Base-by-base conservation (phyloP, 2,329 filamentous ascomycete genomes). In the Ceratocystis cubensis region DNA sequence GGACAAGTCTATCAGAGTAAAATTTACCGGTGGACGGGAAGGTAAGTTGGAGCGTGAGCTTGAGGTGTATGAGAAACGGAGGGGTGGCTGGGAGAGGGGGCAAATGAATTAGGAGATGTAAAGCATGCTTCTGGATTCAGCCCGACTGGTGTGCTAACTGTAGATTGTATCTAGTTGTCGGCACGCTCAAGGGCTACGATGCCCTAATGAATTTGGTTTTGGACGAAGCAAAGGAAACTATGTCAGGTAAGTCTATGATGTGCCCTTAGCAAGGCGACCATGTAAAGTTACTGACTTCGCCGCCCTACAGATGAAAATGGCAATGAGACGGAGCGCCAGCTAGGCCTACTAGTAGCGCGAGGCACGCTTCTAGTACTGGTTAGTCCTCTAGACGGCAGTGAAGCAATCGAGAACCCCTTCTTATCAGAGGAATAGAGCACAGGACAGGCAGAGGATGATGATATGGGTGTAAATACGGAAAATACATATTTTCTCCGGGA, bases 181-280 rank as follows among this genome's bases (percentile, higher is more conserved):
- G 94, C 64, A 90, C 85, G 1, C 81, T 99, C 53, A 97, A 97
- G 77, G 94, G 94, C 69, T 97, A 92, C 75, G 94, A 99, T 75
- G 92, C 94, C 72, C 82, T 99, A 69, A 97, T 97, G 92, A 99
- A 99, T 75, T 81, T 99, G 69, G 94, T 99, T 30, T 80, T 99
- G 66, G 94, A 97, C 73, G 89, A 97, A 71, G 93, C 96, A 64
- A 86, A 94, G 75, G 94, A 99, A 76, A 83, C 88, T 61, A 86
- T 96, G 77, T 84, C 88, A 80, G 93, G 93, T 96, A 78, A 69
- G 61, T 53, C 45, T 22, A 28, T 8, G 8, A 1, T 3, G 8
- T 37, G 45, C 57, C 46, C 45, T 22, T 66, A 41, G 37, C 37
- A 41, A 41, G 37, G 37, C 37, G 13, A 15, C 13, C 37, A 13